Percentiles rank a stretch among this genome's conserved stretches.
Conservation (phyloP, 257 asterid genomes). For the Gentiana macrophylla region DNA sequence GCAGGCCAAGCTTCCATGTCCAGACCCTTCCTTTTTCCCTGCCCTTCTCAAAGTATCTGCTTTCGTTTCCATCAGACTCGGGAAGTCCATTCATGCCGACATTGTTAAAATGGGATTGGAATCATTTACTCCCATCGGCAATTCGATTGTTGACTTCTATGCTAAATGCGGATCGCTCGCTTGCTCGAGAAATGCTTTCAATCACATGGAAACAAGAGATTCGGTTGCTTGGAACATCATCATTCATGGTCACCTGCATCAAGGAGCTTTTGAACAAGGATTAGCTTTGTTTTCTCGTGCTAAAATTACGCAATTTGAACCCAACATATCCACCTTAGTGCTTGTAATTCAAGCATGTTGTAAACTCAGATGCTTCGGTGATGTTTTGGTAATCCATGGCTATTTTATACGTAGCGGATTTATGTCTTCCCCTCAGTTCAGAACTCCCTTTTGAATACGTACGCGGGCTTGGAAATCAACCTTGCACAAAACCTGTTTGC, state of each 20-base stretch:
- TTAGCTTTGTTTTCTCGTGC: slow-evolving; percentile 41
- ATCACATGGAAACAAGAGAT: slow-evolving; percentile 37
- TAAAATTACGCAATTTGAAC: slow-evolving; percentile 42
- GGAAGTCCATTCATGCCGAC: slow-evolving; percentile 51
- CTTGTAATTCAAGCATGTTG: slow-evolving; percentile 56
- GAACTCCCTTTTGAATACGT: slow-evolving; percentile 56
- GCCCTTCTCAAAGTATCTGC: slow-evolving; percentile 58
- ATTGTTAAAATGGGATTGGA: slow-evolving; percentile 55
- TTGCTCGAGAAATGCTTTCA: slow-evolving; percentile 39
- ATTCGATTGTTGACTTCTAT: slow-evolving; percentile 68
- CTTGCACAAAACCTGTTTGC: slow-evolving; percentile 52
- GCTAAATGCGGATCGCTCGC: slow-evolving; percentile 45
- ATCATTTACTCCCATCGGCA: slow-evolving; percentile 43
- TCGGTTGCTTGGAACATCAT: slow-evolving; percentile 85
- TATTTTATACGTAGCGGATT: slow-evolving; percentile 48
- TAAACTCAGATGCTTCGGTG: slow-evolving; percentile 23
- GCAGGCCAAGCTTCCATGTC: slow-evolving; percentile 24
- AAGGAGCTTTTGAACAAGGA: slow-evolving; percentile 35
- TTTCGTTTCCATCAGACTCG: slow-evolving; percentile 28
- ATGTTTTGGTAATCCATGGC: slow-evolving; percentile 45
- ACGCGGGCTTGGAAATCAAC: slow-evolving; percentile 41
- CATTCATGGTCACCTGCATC: slow-evolving; percentile 46
- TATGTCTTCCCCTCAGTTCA: slow-evolving; percentile 45
- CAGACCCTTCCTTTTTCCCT: slow-evolving; percentile 49
- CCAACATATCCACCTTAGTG: slow-evolving; percentile 70